Base-by-base conservation (phyloP, 768 basidiomycete genomes). In the Mycena filopes region DNA sequence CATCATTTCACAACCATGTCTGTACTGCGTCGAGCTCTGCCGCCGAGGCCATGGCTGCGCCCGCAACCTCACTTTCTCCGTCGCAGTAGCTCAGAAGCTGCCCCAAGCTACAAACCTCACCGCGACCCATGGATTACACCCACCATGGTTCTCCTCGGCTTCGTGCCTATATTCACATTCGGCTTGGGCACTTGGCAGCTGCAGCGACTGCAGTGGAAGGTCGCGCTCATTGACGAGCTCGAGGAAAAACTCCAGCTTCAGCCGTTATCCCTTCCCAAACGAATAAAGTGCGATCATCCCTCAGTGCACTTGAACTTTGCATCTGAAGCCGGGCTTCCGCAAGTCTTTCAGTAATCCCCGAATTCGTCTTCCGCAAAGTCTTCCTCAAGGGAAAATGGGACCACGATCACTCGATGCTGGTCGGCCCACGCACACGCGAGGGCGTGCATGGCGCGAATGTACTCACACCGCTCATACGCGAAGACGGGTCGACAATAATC, bases 181-280 rank as follows among this genome's bases (percentile, higher is more conserved):
- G 91, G 85, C 18, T 81, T 99, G 65, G 97, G 98, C 20, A 87
- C 88, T 21, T 99, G 97, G 97, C 98, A 99, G 78, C 81, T 99
- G 33, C 87, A 94, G 71, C 88, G 98, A 50, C 85, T 99, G 31
- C 87, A 93, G 75, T 99, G 98, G 98, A 99, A 99, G 78, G 82
- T 97, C 47, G 87, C 88, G 55, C 83, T 99, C 54, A 98, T 99
- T 66, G 94, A 98, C 69, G 94, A 98, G 72, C 83, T 99, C 38
- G 92, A 98, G 75, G 89, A 93, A 77, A 97, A 98, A 78, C 79
- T 99, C 38, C 85, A 91, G 66, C 83, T 91, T 18, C 87, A 86
- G 33, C 91, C 97, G 1, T 86, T 99, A 60, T 72, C 81, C 26
- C 80, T 99, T 29, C 98, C 98, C 2, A 84, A 83, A 48, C 87